These are phyloP conservation scores for Podaxis sp. DNA, from an alignment of 768 basidiomycete species.

Conservation along the genomic window DNA sequence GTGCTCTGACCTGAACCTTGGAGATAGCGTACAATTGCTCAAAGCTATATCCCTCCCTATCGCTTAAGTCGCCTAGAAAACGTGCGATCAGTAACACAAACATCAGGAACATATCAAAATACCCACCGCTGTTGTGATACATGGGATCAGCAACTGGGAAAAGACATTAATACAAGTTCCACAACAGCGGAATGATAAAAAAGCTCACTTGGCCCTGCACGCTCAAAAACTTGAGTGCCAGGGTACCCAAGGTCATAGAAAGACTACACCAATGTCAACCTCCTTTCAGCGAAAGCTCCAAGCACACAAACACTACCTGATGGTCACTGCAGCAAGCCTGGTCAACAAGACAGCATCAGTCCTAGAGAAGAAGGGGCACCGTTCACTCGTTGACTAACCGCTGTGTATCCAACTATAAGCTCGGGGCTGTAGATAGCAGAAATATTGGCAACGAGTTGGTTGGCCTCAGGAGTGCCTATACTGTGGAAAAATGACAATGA, in stretches of 20 bases:
- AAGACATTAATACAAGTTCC: not conserved
- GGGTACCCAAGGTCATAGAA: slow-evolving; percentile 84
- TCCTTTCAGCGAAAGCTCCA: not conserved
- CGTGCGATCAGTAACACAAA: slow-evolving; percentile 3
- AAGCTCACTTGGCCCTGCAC: slow-evolving; percentile 66
- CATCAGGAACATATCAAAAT: not conserved
- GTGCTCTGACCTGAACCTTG: slow-evolving; percentile 72
- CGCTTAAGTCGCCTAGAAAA: slow-evolving; percentile 66
- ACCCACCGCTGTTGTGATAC: slow-evolving; percentile 80
- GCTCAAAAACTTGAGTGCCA: slow-evolving; percentile 85
- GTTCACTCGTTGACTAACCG: slow-evolving; percentile 36
- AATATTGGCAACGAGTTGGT: slow-evolving; percentile 71
- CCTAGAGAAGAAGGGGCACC: not conserved
- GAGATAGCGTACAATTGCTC: slow-evolving; percentile 80
- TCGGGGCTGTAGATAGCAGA: slow-evolving; percentile 82
- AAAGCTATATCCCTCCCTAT: slow-evolving; percentile 80
- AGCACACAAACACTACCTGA: slow-evolving; percentile 43
- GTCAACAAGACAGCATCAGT: slow-evolving; percentile 6
- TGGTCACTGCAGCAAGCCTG: slow-evolving; percentile 92
- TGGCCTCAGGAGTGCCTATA: slow-evolving; percentile 76
- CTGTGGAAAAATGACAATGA: slow-evolving; percentile 33
- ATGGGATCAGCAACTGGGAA: slow-evolving; percentile 76
- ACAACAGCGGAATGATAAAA: not conserved
- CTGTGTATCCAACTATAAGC: slow-evolving; percentile 63
- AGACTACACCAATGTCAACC: slow-evolving; percentile 40